Evolutionary conservation across 2,329 filamentous ascomycete species (phyloP).

Genomic region (Diplodia mutila): DNA sequence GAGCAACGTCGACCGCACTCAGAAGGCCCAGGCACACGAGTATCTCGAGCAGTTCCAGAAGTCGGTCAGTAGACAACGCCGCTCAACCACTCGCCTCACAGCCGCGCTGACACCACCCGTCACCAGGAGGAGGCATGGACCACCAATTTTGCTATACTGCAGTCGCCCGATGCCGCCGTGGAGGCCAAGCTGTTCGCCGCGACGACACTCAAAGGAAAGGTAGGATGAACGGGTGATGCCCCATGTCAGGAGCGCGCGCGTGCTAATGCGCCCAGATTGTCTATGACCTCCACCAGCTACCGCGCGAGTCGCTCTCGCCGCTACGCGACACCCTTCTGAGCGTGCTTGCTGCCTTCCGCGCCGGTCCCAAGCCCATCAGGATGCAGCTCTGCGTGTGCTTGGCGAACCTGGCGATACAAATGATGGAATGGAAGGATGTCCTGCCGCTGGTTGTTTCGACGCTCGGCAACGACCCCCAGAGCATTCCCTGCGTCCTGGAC

Average conservation of each 20-base stretch:
- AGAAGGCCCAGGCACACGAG: slow-evolving; percentile 88
- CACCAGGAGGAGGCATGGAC: slow-evolving; percentile 85
- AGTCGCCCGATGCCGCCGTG: slow-evolving; percentile 72
- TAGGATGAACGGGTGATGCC: slow-evolving; percentile 48
- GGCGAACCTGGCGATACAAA: slow-evolving; percentile 92
- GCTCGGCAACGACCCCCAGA: slow-evolving; percentile 75
- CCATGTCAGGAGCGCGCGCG: slow-evolving; percentile 13
- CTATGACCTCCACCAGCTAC: slow-evolving; percentile 91
- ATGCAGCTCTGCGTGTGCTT: slow-evolving; percentile 94
- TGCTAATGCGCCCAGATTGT: slow-evolving; percentile 70
- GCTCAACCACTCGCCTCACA: background rate
- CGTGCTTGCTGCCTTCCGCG: slow-evolving; percentile 78
- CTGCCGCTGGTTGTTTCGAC: slow-evolving; percentile 78
- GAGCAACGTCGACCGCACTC: slow-evolving; percentile 75
- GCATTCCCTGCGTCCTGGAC: slow-evolving; percentile 86
- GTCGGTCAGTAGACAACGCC: slow-evolving; percentile 66
- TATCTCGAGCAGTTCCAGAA: slow-evolving; percentile 97
- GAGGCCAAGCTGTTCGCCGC: slow-evolving; percentile 95
- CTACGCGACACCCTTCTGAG: slow-evolving; percentile 83
- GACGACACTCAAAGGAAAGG: slow-evolving; percentile 97
- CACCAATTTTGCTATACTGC: slow-evolving; percentile 81
- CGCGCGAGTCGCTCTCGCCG: slow-evolving; percentile 71
- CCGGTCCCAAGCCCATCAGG: slow-evolving; percentile 75
- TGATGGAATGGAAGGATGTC: slow-evolving; percentile 94
- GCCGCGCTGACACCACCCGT: slow-evolving; percentile 33